Conservation (phyloP, 2,329 filamentous ascomycete species). For the Laburnicola sp. region DNA sequence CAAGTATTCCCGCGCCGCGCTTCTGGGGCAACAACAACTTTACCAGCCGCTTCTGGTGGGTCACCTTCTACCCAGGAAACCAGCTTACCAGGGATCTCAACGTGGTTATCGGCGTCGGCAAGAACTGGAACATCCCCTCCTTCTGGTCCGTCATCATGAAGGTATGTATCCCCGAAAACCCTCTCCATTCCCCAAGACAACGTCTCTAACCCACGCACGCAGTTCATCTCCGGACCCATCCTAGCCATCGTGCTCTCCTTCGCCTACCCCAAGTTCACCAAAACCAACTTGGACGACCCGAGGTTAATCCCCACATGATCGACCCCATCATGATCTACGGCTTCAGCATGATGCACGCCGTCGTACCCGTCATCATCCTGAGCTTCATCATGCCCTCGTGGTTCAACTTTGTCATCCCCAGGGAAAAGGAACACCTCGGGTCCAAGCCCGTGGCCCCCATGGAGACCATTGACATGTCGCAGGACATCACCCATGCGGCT, state of each 20-base stretch:
- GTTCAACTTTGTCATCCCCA: too few relatives aligned
- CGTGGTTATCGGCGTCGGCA: slow-evolving; percentile 55
- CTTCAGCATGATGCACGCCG: slow-evolving; percentile 34
- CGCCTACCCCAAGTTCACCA: slow-evolving; percentile 36
- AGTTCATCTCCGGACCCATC: slow-evolving; percentile 39
- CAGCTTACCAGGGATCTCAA: slow-evolving; percentile 61
- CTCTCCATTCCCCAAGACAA: too few relatives aligned
- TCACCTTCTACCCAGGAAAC: slow-evolving; percentile 44
- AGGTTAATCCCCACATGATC: slow-evolving; percentile 20
- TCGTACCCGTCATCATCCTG: slow-evolving; percentile 51
- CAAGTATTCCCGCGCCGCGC: slow-evolving; percentile 43
- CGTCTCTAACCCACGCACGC: not conserved
- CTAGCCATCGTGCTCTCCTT: slow-evolving; percentile 42
- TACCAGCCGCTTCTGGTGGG: slow-evolving; percentile 47
- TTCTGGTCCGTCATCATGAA: slow-evolving; percentile 54
- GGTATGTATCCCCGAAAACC: too few relatives aligned
- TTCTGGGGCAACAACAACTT: slow-evolving; percentile 47
- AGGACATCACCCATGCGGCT: too few relatives aligned
- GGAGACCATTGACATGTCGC: too few relatives aligned
- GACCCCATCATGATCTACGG: slow-evolving; percentile 44
- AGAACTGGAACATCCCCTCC: slow-evolving; percentile 60
- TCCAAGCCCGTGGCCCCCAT: too few relatives aligned
- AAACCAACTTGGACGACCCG: too few relatives aligned
- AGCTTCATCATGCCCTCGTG: slow-evolving; percentile 54
- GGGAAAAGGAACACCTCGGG: too few relatives aligned